Conservation (phyloP, 352 stramenopile species). For the Phytophthora macrochlamydospora region DNA sequence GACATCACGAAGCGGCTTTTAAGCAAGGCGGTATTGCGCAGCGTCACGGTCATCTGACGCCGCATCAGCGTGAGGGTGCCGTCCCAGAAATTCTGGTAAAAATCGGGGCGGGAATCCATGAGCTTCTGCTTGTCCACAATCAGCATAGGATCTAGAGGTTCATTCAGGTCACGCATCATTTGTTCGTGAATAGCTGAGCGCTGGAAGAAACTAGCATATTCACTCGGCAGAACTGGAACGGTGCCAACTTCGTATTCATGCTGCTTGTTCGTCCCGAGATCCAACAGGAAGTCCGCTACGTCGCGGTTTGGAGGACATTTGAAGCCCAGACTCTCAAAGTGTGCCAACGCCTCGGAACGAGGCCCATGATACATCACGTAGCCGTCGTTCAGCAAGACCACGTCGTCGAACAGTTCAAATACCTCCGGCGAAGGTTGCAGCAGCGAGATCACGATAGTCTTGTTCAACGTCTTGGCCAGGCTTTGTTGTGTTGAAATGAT, state of each 20-base stretch:
- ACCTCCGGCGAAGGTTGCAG: conserved; percentile 78
- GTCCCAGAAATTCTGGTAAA: conserved; percentile 26
- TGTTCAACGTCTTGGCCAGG: conserved; percentile 35
- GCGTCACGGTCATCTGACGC: conserved; percentile 30
- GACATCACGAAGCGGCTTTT: conserved; percentile 25
- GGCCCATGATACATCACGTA: conserved; percentile 85
- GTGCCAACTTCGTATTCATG: conserved; percentile 26
- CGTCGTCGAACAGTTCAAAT: conserved; percentile 86
- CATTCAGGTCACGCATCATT: conserved; percentile 11
- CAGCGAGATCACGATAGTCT: conserved; percentile 72
- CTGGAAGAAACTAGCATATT: conserved; percentile 23
- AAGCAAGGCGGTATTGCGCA: conserved; percentile 27
- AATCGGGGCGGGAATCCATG: conserved; percentile 30
- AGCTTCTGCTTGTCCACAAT: conserved; percentile 10
- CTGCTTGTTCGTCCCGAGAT: conserved; percentile 41
- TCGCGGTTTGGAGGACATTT: conserved; percentile 40
- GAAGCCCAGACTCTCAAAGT: conserved; percentile 76
- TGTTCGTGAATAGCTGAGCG: conserved; percentile 9
- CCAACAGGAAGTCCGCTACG: conserved; percentile 44
- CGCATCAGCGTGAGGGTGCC: conserved; percentile 13
- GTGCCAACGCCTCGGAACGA: conserved; percentile 52
- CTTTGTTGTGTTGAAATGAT: conserved; percentile 75
- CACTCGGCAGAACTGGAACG: background rate
- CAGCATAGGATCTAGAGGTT: conserved; percentile 4
- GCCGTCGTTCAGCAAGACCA: conserved; percentile 88